Percentiles rank a stretch among this genome's conserved stretches.
Conservation (phyloP, 352 stramenopile species). For the Phytophthora gonapodyides region DNA sequence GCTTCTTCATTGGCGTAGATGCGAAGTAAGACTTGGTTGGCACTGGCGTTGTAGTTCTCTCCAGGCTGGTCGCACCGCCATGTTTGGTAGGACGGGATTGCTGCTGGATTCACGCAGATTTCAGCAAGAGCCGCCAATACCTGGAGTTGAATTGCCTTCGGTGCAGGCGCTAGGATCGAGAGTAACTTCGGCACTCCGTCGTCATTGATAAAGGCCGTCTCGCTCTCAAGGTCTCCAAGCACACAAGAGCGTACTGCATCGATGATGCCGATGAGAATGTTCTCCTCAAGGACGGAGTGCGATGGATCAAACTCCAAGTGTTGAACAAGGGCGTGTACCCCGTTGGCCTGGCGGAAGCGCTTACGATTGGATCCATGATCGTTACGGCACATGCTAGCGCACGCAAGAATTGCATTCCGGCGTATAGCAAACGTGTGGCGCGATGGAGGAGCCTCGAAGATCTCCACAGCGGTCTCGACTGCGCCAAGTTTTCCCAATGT, state of each 20-base stretch:
- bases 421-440: constrained; percentile 64
- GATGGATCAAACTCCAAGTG: constrained; percentile 55
- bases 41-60: constrained; percentile 54
- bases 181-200: constrained; percentile 69
- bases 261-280: constrained; percentile 65
- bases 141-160: constrained; percentile 67
- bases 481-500: constrained; percentile 51
- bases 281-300: constrained; percentile 66
- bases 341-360: constrained; percentile 55
- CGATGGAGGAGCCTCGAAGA: constrained; percentile 52
- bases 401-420: constrained; percentile 65
- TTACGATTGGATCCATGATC: constrained; percentile 53
- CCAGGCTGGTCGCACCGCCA: constrained; percentile 61
- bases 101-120: constrained; percentile 72
- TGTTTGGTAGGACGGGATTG: constrained; percentile 63
- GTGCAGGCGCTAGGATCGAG: constrained; percentile 51
- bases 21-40: constrained; percentile 65
- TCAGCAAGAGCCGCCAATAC: constrained; percentile 65
- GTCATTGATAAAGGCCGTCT: constrained; percentile 59
- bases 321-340: constrained; percentile 46
- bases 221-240: constrained; percentile 54
- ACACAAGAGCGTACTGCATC: constrained; percentile 72
- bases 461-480: constrained; percentile 55
- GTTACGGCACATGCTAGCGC: constrained; percentile 58
- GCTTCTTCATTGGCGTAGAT: constrained; percentile 71